phyloP scores from a whole-genome alignment of 2,329 filamentous ascomycete genomes.

The Trichoderma breve region DNA sequence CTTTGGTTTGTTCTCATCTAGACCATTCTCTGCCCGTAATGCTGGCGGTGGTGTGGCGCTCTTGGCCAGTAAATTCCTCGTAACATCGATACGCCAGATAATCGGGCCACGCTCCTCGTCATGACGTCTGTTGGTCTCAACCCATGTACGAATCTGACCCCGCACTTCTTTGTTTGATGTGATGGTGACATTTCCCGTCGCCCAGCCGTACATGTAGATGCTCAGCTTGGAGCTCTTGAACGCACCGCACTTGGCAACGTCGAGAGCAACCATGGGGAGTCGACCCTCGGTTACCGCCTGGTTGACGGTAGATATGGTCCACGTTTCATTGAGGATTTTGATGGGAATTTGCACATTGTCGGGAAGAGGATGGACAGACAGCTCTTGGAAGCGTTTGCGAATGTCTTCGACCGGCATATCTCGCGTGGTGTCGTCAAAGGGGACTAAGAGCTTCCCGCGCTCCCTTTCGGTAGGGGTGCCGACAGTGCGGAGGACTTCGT shows the following conservation, averaged over 20 bases:
- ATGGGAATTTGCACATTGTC: constrained; percentile 36
- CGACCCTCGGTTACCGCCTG: constrained; percentile 26
- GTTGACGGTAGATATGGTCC: constrained; percentile 30
- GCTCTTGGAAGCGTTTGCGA: constrained; percentile 32
- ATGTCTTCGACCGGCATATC: constrained; percentile 20
- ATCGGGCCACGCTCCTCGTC: constrained; percentile 34
- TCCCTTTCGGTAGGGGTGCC: constrained; percentile 39
- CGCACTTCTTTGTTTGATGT: constrained; percentile 43
- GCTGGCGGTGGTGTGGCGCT: constrained; percentile 28
- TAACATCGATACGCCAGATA: constrained; percentile 37
- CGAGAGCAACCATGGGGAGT: constrained; percentile 36
- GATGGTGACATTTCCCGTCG: constrained; percentile 33
- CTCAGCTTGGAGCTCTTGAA: constrained; percentile 40
- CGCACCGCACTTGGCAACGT: constrained; percentile 32
- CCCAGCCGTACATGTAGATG: constrained; percentile 43
- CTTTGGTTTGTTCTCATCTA: not conserved
- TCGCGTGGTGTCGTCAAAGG: constrained; percentile 25
- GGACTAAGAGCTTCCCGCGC: constrained; percentile 36
- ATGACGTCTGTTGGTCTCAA: constrained; percentile 31
- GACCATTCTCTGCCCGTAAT: not conserved
- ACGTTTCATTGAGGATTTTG: constrained; percentile 30
- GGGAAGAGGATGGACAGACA: constrained; percentile 36
- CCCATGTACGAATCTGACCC: constrained; percentile 36
- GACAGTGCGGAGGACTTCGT: constrained; percentile 36
- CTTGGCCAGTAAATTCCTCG: constrained; percentile 38